Base-by-base conservation (phyloP, 2,329 filamentous ascomycete species). In the Harringtonia lauricola region DNA sequence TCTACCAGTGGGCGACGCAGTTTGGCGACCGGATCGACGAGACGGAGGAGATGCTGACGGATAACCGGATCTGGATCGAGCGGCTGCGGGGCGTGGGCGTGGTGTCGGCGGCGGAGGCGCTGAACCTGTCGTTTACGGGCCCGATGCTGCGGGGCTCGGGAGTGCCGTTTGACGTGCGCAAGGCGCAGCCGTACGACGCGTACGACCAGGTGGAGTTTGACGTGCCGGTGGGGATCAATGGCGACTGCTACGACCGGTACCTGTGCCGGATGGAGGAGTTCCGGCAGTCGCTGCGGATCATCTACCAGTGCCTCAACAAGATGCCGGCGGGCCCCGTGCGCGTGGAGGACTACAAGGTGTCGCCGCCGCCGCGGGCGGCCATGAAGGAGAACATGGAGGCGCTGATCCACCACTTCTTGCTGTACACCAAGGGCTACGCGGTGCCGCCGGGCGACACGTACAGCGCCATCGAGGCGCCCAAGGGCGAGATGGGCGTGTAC, bases 341-440 rank as follows among this genome's bases (percentile, higher is more conserved):
- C 54, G 87, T 95, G 35, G 92, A 98, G 68, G 92, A 98, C 67
- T 98, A 96, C 80, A 98, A 98, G 79, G 79, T 98, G 58, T 84
- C 86, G 3, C 92, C 92, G 19, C 92, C 92, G 49, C 94, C 92
- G n/a, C 82, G 92, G 59, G 75, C 86, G 36, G 92, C 92, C 59
- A 98, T 98, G 92, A 98, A 98, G 78, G 92, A 98, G 79, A 98
- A 98, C 73, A 98, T 98, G 94, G 92, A 98, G 71, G 89, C 92
- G 33, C 78, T 98, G 36, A 98, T 98, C 62, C 92, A 98, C 71
- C 92, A 98, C 73, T 98, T 98, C 76, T 70, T 98, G 53, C 81
- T 98, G 43, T 98, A 90, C 73, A 96, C 89, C 64, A 98, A 98
- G 77, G 92, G 92, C 47, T 98, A 98, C 67, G 78, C 87, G 36